Conservation (phyloP, 305 asterid genomes). For the Fraxinus albicans region DNA sequence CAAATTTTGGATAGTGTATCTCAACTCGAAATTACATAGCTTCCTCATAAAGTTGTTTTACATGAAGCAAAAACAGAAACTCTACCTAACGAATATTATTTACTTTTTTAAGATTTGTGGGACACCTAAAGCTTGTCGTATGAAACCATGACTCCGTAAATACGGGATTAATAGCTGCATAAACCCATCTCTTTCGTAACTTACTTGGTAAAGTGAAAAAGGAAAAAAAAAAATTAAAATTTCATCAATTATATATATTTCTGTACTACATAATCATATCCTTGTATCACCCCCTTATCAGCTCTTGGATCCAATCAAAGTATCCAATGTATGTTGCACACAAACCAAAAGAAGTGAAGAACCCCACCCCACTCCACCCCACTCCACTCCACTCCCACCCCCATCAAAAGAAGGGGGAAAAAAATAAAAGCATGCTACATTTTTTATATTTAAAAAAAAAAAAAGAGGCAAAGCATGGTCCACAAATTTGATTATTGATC, state of each 20-base stretch:
- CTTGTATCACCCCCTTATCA: neutral
- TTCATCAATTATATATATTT: neutral
- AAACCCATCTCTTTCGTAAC: neutral
- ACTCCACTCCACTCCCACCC: neutral
- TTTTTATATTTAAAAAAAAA: neutral
- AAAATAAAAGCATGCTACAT: neutral
- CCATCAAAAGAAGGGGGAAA: neutral
- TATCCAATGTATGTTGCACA: neutral
- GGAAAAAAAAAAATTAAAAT: neutral
- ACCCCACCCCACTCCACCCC: neutral
- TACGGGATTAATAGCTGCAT: neutral
- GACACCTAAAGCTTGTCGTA: neutral
- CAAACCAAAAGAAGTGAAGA: neutral
- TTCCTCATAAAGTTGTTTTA: neutral
- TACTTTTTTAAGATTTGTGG: neutral
- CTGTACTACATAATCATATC: neutral
- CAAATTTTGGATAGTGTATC: too few species aligned
- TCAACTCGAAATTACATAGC: too few species aligned
- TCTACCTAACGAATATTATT: neutral
- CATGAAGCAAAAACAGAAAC: neutral
- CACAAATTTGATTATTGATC: neutral
- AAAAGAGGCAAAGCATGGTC: neutral
- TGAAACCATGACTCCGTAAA: neutral
- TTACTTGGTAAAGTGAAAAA: neutral
- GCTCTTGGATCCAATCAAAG: neutral